Conservation (phyloP, 1,139 yeast species). For the Ogataea hybrid region DNA sequence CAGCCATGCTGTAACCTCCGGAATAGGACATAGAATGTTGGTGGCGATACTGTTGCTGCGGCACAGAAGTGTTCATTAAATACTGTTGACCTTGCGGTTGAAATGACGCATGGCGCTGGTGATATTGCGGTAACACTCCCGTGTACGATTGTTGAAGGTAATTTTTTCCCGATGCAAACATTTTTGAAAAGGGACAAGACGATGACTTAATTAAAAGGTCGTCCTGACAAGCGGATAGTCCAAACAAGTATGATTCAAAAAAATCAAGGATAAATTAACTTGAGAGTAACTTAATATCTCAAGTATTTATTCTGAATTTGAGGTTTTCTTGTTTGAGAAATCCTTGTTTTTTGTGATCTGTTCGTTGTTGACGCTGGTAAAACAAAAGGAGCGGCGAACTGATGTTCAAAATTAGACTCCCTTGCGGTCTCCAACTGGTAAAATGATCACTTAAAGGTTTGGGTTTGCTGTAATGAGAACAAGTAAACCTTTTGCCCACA, state of each 20-base stretch:
- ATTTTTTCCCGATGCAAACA: conserved; percentile 19
- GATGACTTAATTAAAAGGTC: conserved; percentile 27
- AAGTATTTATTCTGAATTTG: conserved; percentile 6
- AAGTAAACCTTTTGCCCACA: conserved; percentile 10
- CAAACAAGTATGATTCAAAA: conserved; percentile 3
- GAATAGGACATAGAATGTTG: conserved; percentile 19
- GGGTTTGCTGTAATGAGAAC: conserved; percentile 4
- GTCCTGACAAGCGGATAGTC: conserved; percentile 12
- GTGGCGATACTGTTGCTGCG: conserved; percentile 14
- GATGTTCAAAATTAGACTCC: background rate
- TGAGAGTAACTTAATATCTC: conserved; percentile 24
- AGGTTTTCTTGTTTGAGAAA: conserved; percentile 1
- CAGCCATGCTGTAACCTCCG: conserved; percentile 15
- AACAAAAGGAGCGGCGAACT: conserved; percentile 6
- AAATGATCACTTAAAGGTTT: conserved; percentile 9
- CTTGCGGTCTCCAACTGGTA: conserved; percentile 9
- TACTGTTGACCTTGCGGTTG: conserved; percentile 16
- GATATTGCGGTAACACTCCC: conserved; percentile 15
- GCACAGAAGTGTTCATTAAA: conserved; percentile 3
- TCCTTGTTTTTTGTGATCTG: conserved; percentile 9
- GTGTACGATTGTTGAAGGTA: conserved; percentile 10
- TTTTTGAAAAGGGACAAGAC: conserved; percentile 12
- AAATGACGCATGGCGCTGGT: conserved; percentile 21
- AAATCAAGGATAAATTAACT: background rate
- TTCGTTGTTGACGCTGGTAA: conserved; percentile 8